phyloP scores from a whole-genome alignment of 805 yeast species.

The Metahyphopichia silvanorum region DNA sequence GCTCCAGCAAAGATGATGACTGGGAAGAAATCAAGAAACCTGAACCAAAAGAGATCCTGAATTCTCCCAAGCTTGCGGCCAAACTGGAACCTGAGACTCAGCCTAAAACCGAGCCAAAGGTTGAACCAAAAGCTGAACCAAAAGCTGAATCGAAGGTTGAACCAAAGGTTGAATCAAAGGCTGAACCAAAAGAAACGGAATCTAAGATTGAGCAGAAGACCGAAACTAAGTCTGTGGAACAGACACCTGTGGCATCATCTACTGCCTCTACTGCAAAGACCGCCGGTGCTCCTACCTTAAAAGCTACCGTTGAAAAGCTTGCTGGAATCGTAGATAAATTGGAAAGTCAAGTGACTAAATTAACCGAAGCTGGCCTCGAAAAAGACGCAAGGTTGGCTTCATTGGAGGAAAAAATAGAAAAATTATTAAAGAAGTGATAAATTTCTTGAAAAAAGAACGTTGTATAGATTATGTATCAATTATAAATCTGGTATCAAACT shows the following conservation, averaged over 20 bases:
- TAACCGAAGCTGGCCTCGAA: conserved; percentile 53
- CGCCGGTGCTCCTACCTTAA: conserved; percentile 54
- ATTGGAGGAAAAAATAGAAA: conserved; percentile 61
- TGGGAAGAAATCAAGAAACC: conserved; percentile 40
- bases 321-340: conserved; percentile 54
- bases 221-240: conserved; percentile 6
- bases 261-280: conserved; percentile 20
- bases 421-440: conserved; percentile 41
- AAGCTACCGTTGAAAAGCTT: conserved; percentile 67
- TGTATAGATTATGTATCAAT: conserved; percentile 1
- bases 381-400: conserved; percentile 60
- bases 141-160: conserved; percentile 12
- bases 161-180: conserved; percentile 12
- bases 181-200: conserved; percentile 1
- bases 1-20: conserved; percentile 29
- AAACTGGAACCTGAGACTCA: conserved; percentile 8
- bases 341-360: conserved; percentile 51
- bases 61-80: conserved; percentile 1
- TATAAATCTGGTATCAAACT: too few species aligned
- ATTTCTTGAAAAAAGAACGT: not conserved
- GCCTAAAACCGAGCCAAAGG: conserved; percentile 7
- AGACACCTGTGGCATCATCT: conserved; percentile 8
- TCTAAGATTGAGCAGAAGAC: conserved; percentile 5
- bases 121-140: conserved; percentile 7
- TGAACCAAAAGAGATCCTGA: conserved; percentile 7